Evolutionary conservation across 208 protist genomes (phyloP), one percentile per base, ranked within the genome.

Genomic region (Acanthamoeba healyi): DNA sequence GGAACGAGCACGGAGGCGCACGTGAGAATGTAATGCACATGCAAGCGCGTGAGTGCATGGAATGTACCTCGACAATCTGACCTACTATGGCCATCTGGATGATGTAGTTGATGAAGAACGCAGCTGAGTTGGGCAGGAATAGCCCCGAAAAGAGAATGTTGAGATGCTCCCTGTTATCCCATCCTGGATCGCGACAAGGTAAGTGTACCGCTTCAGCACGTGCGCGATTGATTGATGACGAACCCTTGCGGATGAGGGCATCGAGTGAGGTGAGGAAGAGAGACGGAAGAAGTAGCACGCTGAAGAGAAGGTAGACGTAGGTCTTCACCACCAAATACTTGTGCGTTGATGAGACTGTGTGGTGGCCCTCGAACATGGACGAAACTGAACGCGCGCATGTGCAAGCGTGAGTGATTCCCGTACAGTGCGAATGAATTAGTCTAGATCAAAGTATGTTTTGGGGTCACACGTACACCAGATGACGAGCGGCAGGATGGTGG

Each of bases 381-480:
- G 87, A 93, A 51, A 77, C 87, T 93, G 63, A n/a, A n/a, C n/a
- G n/a, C n/a, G n/a, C n/a, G n/a, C n/a, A n/a, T n/a, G n/a, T n/a
- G n/a, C n/a, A n/a, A n/a, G n/a, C n/a, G n/a, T n/a, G n/a, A n/a
- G n/a, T n/a, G n/a, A n/a, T n/a, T n/a, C n/a, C n/a, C n/a, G n/a
- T n/a, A n/a, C n/a, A n/a, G n/a, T n/a, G n/a, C n/a, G n/a, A n/a
- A n/a, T n/a, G n/a, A n/a, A n/a, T n/a, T n/a, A n/a, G n/a, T n/a
- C n/a, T n/a, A n/a, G n/a, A n/a, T n/a, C n/a, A n/a, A n/a, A n/a
- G n/a, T n/a, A n/a, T n/a, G n/a, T n/a, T n/a, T n/a, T n/a, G n/a
- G n/a, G n/a, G n/a, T n/a, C n/a, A n/a, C n/a, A n/a, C 81, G 81
- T 93, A 93, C 87, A 44, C 87, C 87, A 93, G 34, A 93, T 93